Conservation (phyloP, 1,284 basidiomycete species). For the Malassezia psittaci region DNA sequence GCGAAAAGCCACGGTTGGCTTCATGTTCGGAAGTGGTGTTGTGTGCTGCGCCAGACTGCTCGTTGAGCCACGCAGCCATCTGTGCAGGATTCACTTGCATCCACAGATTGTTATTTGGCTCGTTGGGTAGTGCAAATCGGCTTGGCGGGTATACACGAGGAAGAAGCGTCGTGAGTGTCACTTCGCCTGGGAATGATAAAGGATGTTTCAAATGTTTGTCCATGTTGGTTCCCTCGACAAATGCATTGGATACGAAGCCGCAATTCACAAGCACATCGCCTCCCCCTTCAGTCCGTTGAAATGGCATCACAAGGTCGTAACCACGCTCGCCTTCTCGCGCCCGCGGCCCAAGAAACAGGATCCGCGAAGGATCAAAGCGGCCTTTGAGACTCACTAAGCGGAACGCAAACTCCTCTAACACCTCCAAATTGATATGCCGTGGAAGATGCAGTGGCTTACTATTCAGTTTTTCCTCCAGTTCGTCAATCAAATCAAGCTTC, state of each 20-base stretch:
- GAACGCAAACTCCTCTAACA: slow-evolving; percentile 32
- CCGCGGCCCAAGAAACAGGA: slow-evolving; percentile 74
- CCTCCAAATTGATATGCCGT: slow-evolving; percentile 60
- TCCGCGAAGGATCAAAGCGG: slow-evolving; percentile 55
- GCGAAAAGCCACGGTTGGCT: background rate
- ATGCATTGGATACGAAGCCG: slow-evolving; percentile 63
- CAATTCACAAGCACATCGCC: slow-evolving; percentile 64
- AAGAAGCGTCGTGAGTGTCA: slow-evolving; percentile 21
- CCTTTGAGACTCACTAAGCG: slow-evolving; percentile 32
- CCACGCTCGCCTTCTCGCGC: slow-evolving; percentile 78
- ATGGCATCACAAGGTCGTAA: slow-evolving; percentile 73
- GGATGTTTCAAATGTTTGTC: slow-evolving; percentile 19
- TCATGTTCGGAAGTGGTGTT: background rate
- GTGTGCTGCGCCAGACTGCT: slow-evolving; percentile 57
- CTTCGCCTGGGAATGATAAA: background rate
- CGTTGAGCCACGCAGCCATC: slow-evolving; percentile 62
- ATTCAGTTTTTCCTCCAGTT: slow-evolving; percentile 80
- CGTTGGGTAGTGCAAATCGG: slow-evolving; percentile 77
- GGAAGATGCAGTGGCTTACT: slow-evolving; percentile 71
- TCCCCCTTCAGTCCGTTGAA: slow-evolving; percentile 56
- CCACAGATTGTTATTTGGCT: slow-evolving; percentile 71
- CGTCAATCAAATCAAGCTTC: slow-evolving; percentile 89
- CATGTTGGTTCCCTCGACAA: slow-evolving; percentile 43
- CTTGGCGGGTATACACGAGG: slow-evolving; percentile 51
- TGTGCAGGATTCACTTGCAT: slow-evolving; percentile 68